Base-by-base conservation (phyloP, 495 filamentous ascomycete species). In the Neurospora intermedia region DNA sequence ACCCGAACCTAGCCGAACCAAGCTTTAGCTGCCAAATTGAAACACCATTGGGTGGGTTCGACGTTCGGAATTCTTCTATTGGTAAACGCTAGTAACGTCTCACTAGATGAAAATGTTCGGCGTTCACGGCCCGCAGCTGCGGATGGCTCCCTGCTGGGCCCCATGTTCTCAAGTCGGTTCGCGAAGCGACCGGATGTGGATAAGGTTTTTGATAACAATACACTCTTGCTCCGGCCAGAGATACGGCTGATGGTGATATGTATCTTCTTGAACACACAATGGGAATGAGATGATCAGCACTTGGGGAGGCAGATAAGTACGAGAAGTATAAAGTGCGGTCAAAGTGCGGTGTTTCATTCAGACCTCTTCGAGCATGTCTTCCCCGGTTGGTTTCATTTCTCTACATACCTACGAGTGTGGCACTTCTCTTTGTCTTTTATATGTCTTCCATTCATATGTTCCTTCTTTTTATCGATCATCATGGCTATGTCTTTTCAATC, bases 21-120 rank as follows among this genome's bases (percentile, higher is more conserved):
- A 66, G 35, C 54, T 35, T 66, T 38, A 27, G 54, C 23, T 66
- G 27, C 27, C 27, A 66, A 66, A 66, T 31, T 66, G 54, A 66
- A 66, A 66, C 27, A 66, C 54, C 54, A 66, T 4, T 35, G 54
- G 15, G 27, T 66, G 70, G n/a, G 23, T 74, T 31, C 69, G 35
- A 48, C n/a, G 45, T 59, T 69, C 69, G 42, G 75, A 77, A 77
- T 59, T 77, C 75, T 73, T 78, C 76, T 78, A 80, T 79, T 80
- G 79, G 79, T 73, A 77, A 73, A 70, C 54, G 20, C 48, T 69
- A 69, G 69, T 70, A 74, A 77, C 75, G 77, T 76, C 76, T 73
- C 79, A 74, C 72, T 71, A 66, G 27, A 66, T 66, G 72, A 43
- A 35, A 62, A 69, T 69, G 20, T 69, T 74, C 72, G 73, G 78